Evolutionary conservation across 345 rosid species (phyloP).

Genomic region (Gossypium turneri): DNA sequence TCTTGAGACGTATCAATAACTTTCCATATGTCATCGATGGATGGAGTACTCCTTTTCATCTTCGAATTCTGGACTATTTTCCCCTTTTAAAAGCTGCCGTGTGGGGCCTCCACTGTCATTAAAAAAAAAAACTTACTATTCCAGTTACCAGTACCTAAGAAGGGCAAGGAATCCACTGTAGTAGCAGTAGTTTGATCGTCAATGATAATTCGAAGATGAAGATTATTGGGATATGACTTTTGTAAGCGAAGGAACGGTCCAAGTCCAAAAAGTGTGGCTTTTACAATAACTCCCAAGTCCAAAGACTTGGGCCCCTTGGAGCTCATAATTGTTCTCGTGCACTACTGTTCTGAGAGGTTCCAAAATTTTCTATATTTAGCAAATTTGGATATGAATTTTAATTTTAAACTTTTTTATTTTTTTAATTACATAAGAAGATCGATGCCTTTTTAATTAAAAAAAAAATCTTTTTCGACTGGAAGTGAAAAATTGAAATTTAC

Average conservation of each 20-base stretch:
- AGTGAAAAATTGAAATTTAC: too few relatives aligned
- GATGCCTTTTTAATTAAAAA: too few relatives aligned
- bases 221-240: slow-evolving; percentile 20
- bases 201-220: slow-evolving; percentile 22
- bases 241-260: too few relatives aligned
- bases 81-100: slow-evolving; percentile 20
- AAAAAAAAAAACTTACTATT: slow-evolving; percentile 46
- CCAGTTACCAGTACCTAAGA: slow-evolving; percentile 27
- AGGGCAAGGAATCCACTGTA: too few relatives aligned
- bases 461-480: too few relatives aligned
- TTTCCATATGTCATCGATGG: slow-evolving; percentile 87
- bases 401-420: too few relatives aligned
- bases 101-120: slow-evolving; percentile 66
- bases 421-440: too few relatives aligned
- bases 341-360: neutral
- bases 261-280: too few relatives aligned
- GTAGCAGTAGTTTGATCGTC: neutral
- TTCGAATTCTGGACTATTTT: slow-evolving; percentile 35
- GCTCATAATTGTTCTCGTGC: too few relatives aligned
- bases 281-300: too few relatives aligned
- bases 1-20: slow-evolving; percentile 59
- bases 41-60: slow-evolving; percentile 39
- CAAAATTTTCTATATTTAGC: neutral
- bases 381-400: too few relatives aligned
- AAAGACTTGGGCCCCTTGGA: too few relatives aligned